Evolutionary conservation across 371 early-diverging fungal genomes (phyloP).

Genomic region (Mucor racemosus): DNA sequence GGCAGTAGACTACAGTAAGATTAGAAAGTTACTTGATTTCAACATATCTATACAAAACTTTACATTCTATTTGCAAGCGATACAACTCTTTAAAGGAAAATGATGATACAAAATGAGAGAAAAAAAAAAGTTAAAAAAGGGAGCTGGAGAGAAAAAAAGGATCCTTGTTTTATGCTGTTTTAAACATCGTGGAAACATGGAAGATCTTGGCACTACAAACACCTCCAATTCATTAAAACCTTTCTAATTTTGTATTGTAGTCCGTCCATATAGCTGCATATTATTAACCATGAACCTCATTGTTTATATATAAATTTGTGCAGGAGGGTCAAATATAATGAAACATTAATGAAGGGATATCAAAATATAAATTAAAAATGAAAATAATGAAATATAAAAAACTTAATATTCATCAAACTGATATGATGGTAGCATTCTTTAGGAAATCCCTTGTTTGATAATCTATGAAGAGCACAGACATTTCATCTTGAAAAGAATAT

Average conservation of each 20-base stretch:
- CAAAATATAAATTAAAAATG: background rate
- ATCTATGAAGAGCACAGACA: background rate
- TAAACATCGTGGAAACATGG: background rate
- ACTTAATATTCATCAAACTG: too few relatives aligned
- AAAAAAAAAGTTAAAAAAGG: background rate
- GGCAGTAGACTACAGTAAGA: background rate
- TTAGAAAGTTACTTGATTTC: too few relatives aligned
- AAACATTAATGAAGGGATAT: background rate
- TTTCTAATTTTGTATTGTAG: too few relatives aligned
- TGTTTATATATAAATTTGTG: background rate
- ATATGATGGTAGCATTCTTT: too few relatives aligned
- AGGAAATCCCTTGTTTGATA: too few relatives aligned
- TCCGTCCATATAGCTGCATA: background rate
- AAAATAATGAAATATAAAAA: background rate
- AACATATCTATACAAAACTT: background rate
- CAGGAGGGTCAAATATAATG: background rate
- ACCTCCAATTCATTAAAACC: background rate
- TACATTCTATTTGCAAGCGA: background rate
- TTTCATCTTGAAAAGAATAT: background rate
- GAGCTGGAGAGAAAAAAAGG: constrained; percentile 2
- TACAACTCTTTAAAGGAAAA: background rate
- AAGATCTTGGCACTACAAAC: background rate
- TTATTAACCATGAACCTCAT: background rate
- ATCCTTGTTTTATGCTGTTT: constrained; percentile 16
- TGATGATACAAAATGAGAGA: background rate